A percentile compares a stretch with the other conserved stretches of the same genome.
Conservation (phyloP, 1,284 basidiomycete genomes). For the Sanghuangporus sanghuang region DNA sequence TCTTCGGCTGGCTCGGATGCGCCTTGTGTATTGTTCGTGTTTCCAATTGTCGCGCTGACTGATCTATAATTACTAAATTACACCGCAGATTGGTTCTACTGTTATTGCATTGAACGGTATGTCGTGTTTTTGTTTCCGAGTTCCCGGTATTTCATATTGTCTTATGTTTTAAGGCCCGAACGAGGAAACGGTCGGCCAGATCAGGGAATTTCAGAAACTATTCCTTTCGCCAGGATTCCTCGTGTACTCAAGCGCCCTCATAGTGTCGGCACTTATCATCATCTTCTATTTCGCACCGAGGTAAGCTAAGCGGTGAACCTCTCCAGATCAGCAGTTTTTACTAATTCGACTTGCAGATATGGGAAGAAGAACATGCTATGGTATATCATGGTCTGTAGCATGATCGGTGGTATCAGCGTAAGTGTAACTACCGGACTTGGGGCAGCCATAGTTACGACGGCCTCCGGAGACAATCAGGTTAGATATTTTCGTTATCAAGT, state of each 20-base stretch:
- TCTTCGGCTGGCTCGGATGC: constrained; percentile 59
- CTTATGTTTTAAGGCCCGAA: constrained; percentile 31
- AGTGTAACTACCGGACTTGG: constrained; percentile 65
- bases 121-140: background rate
- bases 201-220: constrained; percentile 51
- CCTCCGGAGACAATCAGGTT: constrained; percentile 42
- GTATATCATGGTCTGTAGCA: constrained; percentile 56
- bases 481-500: background rate
- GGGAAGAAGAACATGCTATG: constrained; percentile 65
- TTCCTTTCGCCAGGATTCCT: constrained; percentile 63
- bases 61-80: background rate
- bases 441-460: constrained; percentile 56
- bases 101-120: constrained; percentile 53
- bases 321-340: background rate
- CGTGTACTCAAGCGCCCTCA: constrained; percentile 43
- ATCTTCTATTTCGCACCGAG: constrained; percentile 43
- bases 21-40: constrained; percentile 44
- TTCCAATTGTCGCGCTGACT: constrained; percentile 7
- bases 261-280: constrained; percentile 31
- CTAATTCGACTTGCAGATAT: constrained; percentile 30
- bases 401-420: constrained; percentile 66
- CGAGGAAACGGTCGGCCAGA: constrained; percentile 53
- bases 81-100: constrained; percentile 13
- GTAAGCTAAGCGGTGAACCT: constrained; percentile 4
- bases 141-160: background rate